Conservation (phyloP, 192 early-diverging fungal species). For the Piromyces finnis region DNA sequence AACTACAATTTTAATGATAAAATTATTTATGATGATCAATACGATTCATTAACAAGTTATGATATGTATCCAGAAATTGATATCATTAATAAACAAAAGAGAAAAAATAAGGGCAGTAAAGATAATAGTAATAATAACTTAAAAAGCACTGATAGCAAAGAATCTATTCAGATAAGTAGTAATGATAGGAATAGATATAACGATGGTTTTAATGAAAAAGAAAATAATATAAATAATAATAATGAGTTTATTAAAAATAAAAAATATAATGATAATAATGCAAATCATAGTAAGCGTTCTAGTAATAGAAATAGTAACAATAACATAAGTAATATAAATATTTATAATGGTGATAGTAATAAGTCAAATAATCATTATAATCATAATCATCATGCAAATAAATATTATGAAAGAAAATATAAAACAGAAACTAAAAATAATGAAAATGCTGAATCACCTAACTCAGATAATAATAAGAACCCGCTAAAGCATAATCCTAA, state of each 20-base stretch:
- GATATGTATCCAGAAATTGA: background rate
- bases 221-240: no score
- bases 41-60: background rate
- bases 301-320: no score
- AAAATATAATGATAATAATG: no score
- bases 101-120: background rate
- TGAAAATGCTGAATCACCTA: background rate
- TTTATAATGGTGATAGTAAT: background rate
- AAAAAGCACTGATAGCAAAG: background rate
- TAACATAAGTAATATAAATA: background rate
- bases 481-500: background rate
- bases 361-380: background rate
- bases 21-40: background rate
- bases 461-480: background rate
- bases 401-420: background rate
- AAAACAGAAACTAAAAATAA: background rate
- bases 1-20: background rate
- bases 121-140: background rate
- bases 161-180: background rate
- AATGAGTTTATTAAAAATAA: no score
- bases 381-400: background rate
- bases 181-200: no score
- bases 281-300: no score
- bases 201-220: no score
- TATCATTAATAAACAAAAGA: background rate